A percentile compares a stretch with the other conserved stretches of the same genome.
Conservation (phyloP, 1,284 basidiomycete genomes). For the Trametes versicolor region DNA sequence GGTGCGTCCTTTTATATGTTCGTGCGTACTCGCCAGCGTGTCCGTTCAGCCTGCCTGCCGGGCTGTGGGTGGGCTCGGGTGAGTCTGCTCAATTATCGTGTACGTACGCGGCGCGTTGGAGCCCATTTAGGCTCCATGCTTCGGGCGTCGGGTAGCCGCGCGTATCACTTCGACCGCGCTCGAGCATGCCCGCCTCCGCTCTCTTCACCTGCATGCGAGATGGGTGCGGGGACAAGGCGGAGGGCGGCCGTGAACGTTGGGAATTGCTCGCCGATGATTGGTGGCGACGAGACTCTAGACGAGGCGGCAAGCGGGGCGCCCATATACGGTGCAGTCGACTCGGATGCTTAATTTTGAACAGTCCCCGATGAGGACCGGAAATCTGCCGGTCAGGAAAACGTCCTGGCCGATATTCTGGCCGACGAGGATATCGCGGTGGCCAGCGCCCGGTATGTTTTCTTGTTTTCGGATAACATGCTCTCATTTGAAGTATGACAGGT, state of each 20-base stretch:
- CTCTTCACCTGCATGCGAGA: not conserved
- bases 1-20: constrained; percentile 3
- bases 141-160: not conserved
- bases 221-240: not conserved
- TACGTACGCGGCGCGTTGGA: not conserved
- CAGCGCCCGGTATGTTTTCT: no score
- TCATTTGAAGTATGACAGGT: no score
- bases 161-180: not conserved
- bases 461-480: no score
- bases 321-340: not conserved
- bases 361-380: no score
- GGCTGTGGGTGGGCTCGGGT: no score
- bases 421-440: no score
- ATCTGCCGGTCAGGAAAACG: no score
- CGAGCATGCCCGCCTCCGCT: not conserved
- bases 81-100: not conserved
- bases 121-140: not conserved
- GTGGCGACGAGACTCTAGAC: not conserved
- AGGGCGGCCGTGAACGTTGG: not conserved
- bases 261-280: not conserved
- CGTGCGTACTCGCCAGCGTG: no score
- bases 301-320: not conserved
- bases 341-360: not conserved
- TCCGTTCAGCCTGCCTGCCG: no score
- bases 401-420: no score